These are phyloP conservation scores for Oryza nivara DNA, from an alignment of 176 grass and related monocot species.

Conservation along the genomic window DNA sequence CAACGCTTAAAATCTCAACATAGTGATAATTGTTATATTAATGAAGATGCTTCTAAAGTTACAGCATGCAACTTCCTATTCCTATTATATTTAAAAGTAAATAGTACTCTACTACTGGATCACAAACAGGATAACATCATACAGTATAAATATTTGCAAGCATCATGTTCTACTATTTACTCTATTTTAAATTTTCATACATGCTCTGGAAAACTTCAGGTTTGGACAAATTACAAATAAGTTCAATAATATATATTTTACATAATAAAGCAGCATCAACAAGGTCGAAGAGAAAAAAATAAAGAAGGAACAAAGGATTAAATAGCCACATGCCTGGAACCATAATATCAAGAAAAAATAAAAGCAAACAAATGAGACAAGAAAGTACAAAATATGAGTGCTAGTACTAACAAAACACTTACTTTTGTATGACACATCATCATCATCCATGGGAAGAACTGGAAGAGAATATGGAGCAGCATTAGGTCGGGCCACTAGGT, in stretches of 20 bases:
- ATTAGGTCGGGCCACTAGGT: constrained; percentile 46
- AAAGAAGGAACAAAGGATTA: not conserved
- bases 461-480: constrained; percentile 47
- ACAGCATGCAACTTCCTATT: not conserved
- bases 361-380: not conserved
- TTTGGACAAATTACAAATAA: not conserved
- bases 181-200: not conserved
- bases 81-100: constrained; percentile 1
- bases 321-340: not conserved
- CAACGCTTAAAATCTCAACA: not conserved
- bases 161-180: not conserved
- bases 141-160: not conserved
- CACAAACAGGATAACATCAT: constrained; percentile 11
- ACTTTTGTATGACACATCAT: constrained; percentile 66
- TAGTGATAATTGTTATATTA: not conserved
- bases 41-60: not conserved
- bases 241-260: not conserved
- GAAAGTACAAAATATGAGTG: not conserved
- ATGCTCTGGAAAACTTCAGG: not conserved
- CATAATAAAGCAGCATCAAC: not conserved
- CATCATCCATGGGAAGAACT: constrained; percentile 61
- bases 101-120: not conserved
- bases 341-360: not conserved
- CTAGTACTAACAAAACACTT: constrained; percentile 11
- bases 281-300: not conserved